Base-by-base conservation (phyloP, 2,329 filamentous ascomycete genomes). In the Endothia cerciana region DNA sequence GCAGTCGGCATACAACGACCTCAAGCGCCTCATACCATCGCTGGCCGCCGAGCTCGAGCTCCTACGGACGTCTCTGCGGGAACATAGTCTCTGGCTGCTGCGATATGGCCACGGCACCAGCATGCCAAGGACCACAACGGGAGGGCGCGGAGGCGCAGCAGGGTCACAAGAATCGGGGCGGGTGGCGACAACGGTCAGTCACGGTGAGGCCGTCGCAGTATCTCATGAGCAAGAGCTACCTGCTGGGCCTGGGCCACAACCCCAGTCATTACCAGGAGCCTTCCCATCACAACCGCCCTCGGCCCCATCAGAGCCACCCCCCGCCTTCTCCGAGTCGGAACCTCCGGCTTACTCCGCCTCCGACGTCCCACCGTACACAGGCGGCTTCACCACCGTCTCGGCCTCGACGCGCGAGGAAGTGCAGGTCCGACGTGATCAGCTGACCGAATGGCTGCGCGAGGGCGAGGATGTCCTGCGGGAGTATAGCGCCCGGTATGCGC, bases 51-150 rank as follows among this genome's bases (percentile, higher is more conserved):
- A 74, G 67, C 67, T 74, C 30, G 73, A 74, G 62, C 70, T 72
- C 19, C 70, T 74, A 55, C 69, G 73, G 28, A 72, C 72, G 11
- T 71, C 73, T 1, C 65, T 74, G 38, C 71, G 73, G n/a, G 73
- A 74, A 56, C 73, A 74, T 70, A 73, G 73, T 53, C 69, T 74
- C 6, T 74, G 73, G 73, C 69, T 74, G 25, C 72, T 73, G 62
- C 69, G 71, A 0, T 73, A 73, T 41, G 72, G 71, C 62, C 72
- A 72, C 40, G 61, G 60, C 45, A 65, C 60, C 49, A 61, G 58
- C 60, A 57, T 64, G 1, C 65, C 66, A 15, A 62, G 58, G 1
- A 53, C 61, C 15, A 11, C 45, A 33, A 25, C 63, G 11, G 47
- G 28, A 15, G 28, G 11, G 13, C 47, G 17, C 25, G n/a, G 38